These are phyloP conservation scores for Physcomitrellopsis africana DNA, from an alignment of 225 moss, liverwort and hornwort genomes.

Conservation along the genomic window DNA sequence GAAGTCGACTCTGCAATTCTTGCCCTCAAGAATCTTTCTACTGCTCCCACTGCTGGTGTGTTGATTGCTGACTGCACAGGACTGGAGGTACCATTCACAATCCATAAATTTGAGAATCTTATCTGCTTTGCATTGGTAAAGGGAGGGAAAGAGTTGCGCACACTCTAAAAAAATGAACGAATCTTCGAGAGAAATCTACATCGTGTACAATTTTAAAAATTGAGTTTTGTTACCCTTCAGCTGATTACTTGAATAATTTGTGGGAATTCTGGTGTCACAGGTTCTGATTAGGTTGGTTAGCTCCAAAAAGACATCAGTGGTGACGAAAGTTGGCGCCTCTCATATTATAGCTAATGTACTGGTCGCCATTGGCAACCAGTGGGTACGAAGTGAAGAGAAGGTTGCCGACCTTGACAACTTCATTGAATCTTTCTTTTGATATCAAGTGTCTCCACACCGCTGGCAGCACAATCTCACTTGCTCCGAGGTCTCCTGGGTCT, in stretches of 20 bases:
- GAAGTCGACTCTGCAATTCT: constrained; percentile 62
- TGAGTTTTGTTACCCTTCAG: constrained; percentile 3
- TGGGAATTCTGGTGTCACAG: constrained; percentile 42
- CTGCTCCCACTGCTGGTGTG: constrained; percentile 46
- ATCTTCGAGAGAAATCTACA: not conserved
- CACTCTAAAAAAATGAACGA: constrained; percentile 1
- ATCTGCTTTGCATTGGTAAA: not conserved
- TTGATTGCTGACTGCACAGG: constrained; percentile 62
- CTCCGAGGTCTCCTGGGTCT: constrained; percentile 76
- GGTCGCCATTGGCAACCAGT: constrained; percentile 45
- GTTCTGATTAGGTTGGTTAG: constrained; percentile 65
- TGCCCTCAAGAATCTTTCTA: constrained; percentile 67
- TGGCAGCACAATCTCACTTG: constrained; percentile 56
- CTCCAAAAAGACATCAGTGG: constrained; percentile 26
- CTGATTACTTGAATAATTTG: constrained; percentile 14
- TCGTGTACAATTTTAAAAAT: constrained; percentile 3
- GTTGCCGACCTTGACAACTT: constrained; percentile 61
- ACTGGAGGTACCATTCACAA: constrained; percentile 55
- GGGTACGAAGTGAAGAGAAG: constrained; percentile 45
- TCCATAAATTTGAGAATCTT: not conserved
- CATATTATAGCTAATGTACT: constrained; percentile 40
- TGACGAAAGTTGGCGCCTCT: constrained; percentile 48
- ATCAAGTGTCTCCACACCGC: constrained; percentile 42
- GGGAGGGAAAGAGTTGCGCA: not conserved
- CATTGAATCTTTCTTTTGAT: constrained; percentile 60